phyloP scores from a whole-genome alignment of 345 rosid species.

The Populus simonii region DNA sequence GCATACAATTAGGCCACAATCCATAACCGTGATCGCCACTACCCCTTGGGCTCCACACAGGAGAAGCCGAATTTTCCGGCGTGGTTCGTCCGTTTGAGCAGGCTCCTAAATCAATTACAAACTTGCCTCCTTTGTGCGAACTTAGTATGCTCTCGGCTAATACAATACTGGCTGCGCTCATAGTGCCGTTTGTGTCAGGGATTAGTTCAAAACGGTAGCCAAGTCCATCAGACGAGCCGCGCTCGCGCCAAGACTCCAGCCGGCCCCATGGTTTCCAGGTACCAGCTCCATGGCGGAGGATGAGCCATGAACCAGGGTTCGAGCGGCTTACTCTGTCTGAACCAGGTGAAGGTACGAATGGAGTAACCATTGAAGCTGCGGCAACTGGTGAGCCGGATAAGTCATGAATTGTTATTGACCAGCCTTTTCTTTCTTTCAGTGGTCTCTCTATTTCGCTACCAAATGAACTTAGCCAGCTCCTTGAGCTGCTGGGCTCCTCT shows the following conservation, averaged over 20 bases:
- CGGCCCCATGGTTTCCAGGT: conserved; percentile 96
- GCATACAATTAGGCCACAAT: conserved; percentile 60
- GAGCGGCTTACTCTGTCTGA: conserved; percentile 88
- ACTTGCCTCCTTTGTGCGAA: conserved; percentile 69
- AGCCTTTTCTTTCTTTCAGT: conserved; percentile 75
- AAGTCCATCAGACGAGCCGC: conserved; percentile 59
- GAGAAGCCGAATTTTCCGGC: conserved; percentile 43
- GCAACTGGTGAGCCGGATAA: conserved; percentile 92
- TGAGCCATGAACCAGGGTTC: conserved; percentile 86
- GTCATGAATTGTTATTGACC: conserved; percentile 90
- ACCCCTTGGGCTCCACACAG: conserved; percentile 69
- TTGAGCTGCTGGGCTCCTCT: conserved; percentile 43
- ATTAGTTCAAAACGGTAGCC: conserved; percentile 78
- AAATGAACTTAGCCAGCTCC: conserved; percentile 76
- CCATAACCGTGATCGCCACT: conserved; percentile 76
- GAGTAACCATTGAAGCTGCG: conserved; percentile 73
- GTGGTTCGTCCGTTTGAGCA: conserved; percentile 32
- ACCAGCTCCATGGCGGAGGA: conserved; percentile 70
- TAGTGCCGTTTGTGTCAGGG: conserved; percentile 45
- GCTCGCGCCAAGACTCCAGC: conserved; percentile 95
- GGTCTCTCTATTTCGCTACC: conserved; percentile 81
- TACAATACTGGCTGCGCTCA: conserved; percentile 59
- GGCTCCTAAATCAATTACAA: conserved; percentile 53
- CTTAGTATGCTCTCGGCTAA: conserved; percentile 67
- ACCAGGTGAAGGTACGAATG: conserved; percentile 83